Percentiles rank a stretch among this genome's conserved stretches.
phyloP scores from a whole-genome alignment of 352 stramenopile genomes.

The Pythium aristosporum region DNA sequence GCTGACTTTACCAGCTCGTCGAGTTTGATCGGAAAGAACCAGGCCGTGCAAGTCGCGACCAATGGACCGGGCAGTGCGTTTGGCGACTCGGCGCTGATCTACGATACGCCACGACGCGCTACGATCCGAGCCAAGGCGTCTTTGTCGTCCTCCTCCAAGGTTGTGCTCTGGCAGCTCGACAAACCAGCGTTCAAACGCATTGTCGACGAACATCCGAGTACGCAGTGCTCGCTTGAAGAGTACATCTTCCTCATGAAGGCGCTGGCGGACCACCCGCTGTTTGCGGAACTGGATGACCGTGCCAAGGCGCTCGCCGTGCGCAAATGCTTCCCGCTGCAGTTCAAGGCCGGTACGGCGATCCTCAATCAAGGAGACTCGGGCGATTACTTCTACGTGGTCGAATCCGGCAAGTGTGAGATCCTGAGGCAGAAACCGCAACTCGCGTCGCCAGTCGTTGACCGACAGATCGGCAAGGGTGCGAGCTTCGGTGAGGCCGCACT shows the following conservation, averaged over 20 bases:
- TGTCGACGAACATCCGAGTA: constrained; percentile 59
- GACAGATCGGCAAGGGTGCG: constrained; percentile 60
- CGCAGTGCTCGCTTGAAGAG: constrained; percentile 78
- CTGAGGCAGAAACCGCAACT: constrained; percentile 62
- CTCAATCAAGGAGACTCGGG: constrained; percentile 77
- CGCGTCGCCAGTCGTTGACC: constrained; percentile 55
- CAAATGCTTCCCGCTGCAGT: constrained; percentile 78
- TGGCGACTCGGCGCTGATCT: constrained; percentile 83
- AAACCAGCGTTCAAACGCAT: constrained; percentile 61
- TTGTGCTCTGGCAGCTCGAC: constrained; percentile 80
- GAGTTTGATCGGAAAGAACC: constrained; percentile 54
- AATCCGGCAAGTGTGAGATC: constrained; percentile 75
- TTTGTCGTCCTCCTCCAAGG: constrained; percentile 16
- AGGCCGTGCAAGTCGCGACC: constrained; percentile 75
- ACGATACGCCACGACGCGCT: constrained; percentile 76
- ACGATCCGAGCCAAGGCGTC: constrained; percentile 45
- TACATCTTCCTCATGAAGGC: constrained; percentile 67
- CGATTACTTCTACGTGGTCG: constrained; percentile 87
- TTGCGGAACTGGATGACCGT: constrained; percentile 68
- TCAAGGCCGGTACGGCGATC: constrained; percentile 60
- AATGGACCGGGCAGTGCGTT: constrained; percentile 79
- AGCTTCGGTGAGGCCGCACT: constrained; percentile 96
- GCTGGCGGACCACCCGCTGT: constrained; percentile 73
- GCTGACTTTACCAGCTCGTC: constrained; percentile 69
- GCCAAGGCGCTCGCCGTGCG: constrained; percentile 79